Conservation (phyloP, 495 filamentous ascomycete species). For the Annulohypoxylon maeteangense region DNA sequence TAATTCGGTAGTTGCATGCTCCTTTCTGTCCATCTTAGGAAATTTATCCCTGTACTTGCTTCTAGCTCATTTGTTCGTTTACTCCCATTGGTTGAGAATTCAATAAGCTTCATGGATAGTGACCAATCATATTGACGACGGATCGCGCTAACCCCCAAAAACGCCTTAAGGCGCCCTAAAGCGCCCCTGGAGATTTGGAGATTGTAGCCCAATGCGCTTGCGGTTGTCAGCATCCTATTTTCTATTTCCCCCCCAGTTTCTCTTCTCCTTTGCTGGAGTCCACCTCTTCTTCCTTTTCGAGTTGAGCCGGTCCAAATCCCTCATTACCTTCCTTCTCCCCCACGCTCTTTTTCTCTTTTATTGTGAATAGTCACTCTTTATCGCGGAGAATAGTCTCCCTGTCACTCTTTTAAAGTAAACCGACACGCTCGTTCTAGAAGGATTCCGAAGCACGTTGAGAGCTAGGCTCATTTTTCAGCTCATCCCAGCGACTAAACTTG, state of each 20-base stretch:
- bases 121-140: constrained; percentile 23
- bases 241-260: constrained; percentile 15
- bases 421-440: constrained; percentile 20
- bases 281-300: constrained; percentile 21
- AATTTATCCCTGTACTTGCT: constrained; percentile 29
- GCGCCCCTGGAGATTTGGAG: constrained; percentile 11
- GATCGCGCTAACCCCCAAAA: constrained; percentile 24
- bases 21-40: constrained; percentile 9
- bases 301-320: constrained; percentile 25
- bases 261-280: constrained; percentile 34
- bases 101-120: constrained; percentile 25
- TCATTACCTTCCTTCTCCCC: constrained; percentile 22
- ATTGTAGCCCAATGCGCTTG: constrained; percentile 31
- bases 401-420: constrained; percentile 40
- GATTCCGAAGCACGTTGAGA: neutral
- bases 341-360: constrained; percentile 19
- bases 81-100: constrained; percentile 28
- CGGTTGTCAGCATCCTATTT: neutral
- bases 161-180: neutral
- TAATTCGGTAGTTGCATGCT: constrained; percentile 33
- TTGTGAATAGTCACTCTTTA: constrained; percentile 37
- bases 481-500: constrained; percentile 15
- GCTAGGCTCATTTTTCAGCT: constrained; percentile 18
- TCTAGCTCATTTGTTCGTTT: constrained; percentile 28
- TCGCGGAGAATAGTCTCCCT: constrained; percentile 36